phyloP scores from a whole-genome alignment of 2,329 filamentous ascomycete species.

The Penicillium griseofulvum region DNA sequence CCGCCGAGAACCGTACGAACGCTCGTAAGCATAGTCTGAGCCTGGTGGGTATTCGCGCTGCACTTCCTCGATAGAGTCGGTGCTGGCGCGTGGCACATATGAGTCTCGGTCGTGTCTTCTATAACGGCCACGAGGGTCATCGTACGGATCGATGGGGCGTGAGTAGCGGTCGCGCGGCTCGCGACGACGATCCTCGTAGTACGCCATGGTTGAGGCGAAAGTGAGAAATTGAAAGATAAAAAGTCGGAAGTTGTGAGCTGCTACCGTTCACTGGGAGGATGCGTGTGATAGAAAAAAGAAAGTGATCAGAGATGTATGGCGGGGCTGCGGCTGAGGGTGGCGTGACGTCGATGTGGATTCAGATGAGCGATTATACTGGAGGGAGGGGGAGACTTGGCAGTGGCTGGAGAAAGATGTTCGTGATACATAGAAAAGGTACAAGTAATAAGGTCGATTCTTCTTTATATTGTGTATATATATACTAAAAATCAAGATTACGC shows the following conservation, averaged over 20 bases:
- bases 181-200: slow-evolving; percentile 36
- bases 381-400: slow-evolving; percentile 10
- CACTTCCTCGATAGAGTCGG: slow-evolving; percentile 74
- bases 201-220: slow-evolving; percentile 30
- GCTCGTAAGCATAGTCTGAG: slow-evolving; percentile 43
- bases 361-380: not conserved
- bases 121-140: slow-evolving; percentile 19
- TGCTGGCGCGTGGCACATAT: slow-evolving; percentile 61
- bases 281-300: slow-evolving; percentile 7
- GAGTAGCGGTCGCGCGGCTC: slow-evolving; percentile 32
- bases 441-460: too few relatives aligned
- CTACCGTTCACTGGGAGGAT: slow-evolving; percentile 17
- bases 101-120: slow-evolving; percentile 19
- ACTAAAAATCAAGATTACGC: not conserved
- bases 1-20: slow-evolving; percentile 17
- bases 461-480: not conserved
- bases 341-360: slow-evolving; percentile 28
- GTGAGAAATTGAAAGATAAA: slow-evolving; percentile 5
- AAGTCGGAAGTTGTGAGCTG: slow-evolving; percentile 12
- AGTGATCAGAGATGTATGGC: slow-evolving; percentile 12
- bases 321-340: slow-evolving; percentile 19
- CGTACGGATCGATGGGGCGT: slow-evolving; percentile 34
- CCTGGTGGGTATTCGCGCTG: slow-evolving; percentile 80
- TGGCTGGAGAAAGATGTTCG: not conserved
- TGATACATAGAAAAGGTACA: not conserved